Conservation (phyloP, 208 protist genomes). For the Porcisia deanei region DNA sequence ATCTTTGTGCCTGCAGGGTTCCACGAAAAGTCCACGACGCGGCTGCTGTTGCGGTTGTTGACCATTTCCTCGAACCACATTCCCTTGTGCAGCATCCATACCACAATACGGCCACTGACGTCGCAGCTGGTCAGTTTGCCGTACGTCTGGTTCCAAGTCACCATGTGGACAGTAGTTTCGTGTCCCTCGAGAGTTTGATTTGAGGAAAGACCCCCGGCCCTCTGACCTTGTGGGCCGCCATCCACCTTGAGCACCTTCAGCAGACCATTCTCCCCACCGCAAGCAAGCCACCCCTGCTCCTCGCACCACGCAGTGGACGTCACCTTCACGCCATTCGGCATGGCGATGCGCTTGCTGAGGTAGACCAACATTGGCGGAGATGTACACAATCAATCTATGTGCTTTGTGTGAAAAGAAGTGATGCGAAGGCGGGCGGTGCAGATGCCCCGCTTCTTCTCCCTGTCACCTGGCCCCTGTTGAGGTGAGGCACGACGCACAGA, state of each 20-base stretch:
- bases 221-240: constrained; percentile 56
- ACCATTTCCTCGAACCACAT: constrained; percentile 99
- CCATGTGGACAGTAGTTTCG: constrained; percentile 71
- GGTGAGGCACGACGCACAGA: neutral
- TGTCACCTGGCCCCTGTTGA: neutral
- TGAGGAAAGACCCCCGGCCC: constrained; percentile 88
- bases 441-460: neutral
- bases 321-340: constrained; percentile 92
- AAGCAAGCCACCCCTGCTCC: constrained; percentile 96
- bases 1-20: constrained; percentile 93
- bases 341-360: constrained; percentile 96
- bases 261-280: constrained; percentile 94
- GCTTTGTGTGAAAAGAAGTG: neutral
- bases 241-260: constrained; percentile 97
- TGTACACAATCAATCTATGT: neutral
- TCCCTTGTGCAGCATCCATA: constrained; percentile 97
- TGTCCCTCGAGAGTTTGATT: constrained; percentile 97
- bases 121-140: constrained; percentile 96
- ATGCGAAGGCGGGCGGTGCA: neutral
- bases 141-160: constrained; percentile 96
- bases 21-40: constrained; percentile 95
- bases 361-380: constrained; percentile 92
- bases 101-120: constrained; percentile 94
- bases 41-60: constrained; percentile 96
- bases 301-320: constrained; percentile 93